phyloP scores from a whole-genome alignment of 106 monocot species.

The Platanthera zijinensis region DNA sequence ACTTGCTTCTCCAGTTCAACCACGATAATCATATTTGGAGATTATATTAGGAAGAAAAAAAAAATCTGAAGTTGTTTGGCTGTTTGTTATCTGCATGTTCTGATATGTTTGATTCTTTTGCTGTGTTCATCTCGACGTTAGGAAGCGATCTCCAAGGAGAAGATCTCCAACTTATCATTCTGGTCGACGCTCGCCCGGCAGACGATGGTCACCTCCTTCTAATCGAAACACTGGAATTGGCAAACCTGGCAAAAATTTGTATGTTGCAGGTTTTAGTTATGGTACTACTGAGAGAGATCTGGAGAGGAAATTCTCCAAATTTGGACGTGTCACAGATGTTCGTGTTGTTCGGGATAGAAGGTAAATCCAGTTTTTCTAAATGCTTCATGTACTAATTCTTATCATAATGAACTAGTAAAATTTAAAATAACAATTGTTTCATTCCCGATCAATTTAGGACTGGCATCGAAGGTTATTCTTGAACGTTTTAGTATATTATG shows the following conservation, averaged over 20 bases:
- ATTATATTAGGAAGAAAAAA: too few species aligned
- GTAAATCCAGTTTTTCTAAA: slow-evolving; percentile 6
- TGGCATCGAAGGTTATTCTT: too few species aligned
- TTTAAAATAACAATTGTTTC: too few species aligned
- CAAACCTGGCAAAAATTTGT: slow-evolving; percentile 43
- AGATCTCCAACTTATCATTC: slow-evolving; percentile 37
- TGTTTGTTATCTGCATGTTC: background rate
- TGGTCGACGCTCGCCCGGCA: slow-evolving; percentile 37
- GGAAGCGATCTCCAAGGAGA: slow-evolving; percentile 28
- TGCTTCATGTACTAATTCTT: too few species aligned
- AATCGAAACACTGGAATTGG: slow-evolving; percentile 48
- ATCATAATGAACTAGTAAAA: too few species aligned
- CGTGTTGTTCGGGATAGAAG: slow-evolving; percentile 55
- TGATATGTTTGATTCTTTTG: background rate
- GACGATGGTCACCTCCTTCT: slow-evolving; percentile 46
- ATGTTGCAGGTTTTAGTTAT: slow-evolving; percentile 60
- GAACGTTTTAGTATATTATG: too few species aligned
- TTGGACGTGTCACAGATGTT: slow-evolving; percentile 53
- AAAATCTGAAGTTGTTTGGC: too few species aligned
- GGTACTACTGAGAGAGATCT: slow-evolving; percentile 54
- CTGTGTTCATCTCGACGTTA: background rate
- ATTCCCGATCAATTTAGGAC: too few species aligned
- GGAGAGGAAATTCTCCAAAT: slow-evolving; percentile 59
- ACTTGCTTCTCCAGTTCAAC: too few species aligned
- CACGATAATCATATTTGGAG: too few species aligned